Conservation (phyloP, 257 asterid genomes). For the Nicotiana sylvestris region DNA sequence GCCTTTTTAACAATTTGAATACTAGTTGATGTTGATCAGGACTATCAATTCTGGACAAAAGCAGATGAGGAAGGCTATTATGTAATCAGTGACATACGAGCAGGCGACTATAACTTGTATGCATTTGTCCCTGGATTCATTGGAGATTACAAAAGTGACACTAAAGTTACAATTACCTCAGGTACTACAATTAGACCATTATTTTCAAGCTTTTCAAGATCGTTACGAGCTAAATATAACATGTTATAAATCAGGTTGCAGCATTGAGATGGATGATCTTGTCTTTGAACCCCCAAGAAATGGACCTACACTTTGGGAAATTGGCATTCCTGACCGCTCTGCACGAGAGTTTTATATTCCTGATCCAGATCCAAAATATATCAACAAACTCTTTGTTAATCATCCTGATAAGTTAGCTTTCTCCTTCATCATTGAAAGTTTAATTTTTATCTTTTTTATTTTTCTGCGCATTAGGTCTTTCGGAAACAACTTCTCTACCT, state of each 20-base stretch:
- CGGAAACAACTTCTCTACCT: too few species aligned
- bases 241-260: slow-evolving; percentile 15
- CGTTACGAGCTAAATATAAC: neutral
- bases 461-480: too few species aligned
- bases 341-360: slow-evolving; percentile 23
- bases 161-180: slow-evolving; percentile 34
- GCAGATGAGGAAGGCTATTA: slow-evolving; percentile 51
- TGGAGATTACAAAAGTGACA: slow-evolving; percentile 52
- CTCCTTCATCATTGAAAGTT: neutral
- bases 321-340: slow-evolving; percentile 21
- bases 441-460: neutral
- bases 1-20: neutral
- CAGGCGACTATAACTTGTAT: slow-evolving; percentile 61
- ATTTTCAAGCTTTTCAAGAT: neutral
- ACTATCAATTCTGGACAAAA: slow-evolving; percentile 73
- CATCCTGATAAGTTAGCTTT: slow-evolving; percentile 19
- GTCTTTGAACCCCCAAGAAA: slow-evolving; percentile 22
- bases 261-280: slow-evolving; percentile 3
- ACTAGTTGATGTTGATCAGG: slow-evolving; percentile 25
- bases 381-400: slow-evolving; percentile 19
- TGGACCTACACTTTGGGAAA: slow-evolving; percentile 26
- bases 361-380: slow-evolving; percentile 17
- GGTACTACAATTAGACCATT: slow-evolving; percentile 24
- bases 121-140: slow-evolving; percentile 61
- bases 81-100: slow-evolving; percentile 34